These are phyloP conservation scores for Trypanosoma vivax DNA, from an alignment of 208 protist species.

Conservation along the genomic window DNA sequence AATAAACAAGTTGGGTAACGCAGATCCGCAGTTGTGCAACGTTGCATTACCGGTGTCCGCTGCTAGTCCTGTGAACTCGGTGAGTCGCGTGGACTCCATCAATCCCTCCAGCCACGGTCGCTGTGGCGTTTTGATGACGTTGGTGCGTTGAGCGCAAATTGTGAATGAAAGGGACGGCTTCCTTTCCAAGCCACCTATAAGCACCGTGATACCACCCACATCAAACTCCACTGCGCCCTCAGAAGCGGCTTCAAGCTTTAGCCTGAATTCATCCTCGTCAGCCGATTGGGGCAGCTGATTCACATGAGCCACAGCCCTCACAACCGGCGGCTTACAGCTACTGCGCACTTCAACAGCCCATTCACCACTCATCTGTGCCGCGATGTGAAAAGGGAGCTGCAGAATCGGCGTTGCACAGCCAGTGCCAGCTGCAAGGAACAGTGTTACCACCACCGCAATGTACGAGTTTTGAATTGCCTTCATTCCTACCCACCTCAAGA, in stretches of 20 bases:
- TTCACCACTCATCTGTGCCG: slow-evolving; percentile 39
- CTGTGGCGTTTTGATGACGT: slow-evolving; percentile 36
- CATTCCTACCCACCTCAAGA: no score
- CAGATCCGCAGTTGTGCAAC: slow-evolving; percentile 15
- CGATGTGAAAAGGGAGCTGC: slow-evolving; percentile 35
- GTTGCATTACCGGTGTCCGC: neutral
- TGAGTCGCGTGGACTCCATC: slow-evolving; percentile 43
- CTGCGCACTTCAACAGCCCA: slow-evolving; percentile 57
- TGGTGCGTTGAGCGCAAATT: slow-evolving; percentile 38
- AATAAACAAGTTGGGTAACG: slow-evolving; percentile 27
- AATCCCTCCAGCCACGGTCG: slow-evolving; percentile 22
- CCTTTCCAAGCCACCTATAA: slow-evolving; percentile 5
- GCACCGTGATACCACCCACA: slow-evolving; percentile 23
- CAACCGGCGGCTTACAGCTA: slow-evolving; percentile 22
- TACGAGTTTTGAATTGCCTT: no score
- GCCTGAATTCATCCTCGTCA: no score
- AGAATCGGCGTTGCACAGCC: slow-evolving; percentile 8
- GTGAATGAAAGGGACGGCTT: slow-evolving; percentile 22
- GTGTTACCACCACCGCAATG: no score
- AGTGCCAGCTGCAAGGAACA: no score
- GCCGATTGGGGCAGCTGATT: no score
- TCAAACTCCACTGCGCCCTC: slow-evolving; percentile 16
- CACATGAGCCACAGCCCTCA: slow-evolving; percentile 20
- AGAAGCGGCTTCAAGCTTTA: slow-evolving; percentile 8
- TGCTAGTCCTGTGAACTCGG: slow-evolving; percentile 34